Conservation (phyloP, 495 filamentous ascomycete species). For the Lichenothelia convexa region DNA sequence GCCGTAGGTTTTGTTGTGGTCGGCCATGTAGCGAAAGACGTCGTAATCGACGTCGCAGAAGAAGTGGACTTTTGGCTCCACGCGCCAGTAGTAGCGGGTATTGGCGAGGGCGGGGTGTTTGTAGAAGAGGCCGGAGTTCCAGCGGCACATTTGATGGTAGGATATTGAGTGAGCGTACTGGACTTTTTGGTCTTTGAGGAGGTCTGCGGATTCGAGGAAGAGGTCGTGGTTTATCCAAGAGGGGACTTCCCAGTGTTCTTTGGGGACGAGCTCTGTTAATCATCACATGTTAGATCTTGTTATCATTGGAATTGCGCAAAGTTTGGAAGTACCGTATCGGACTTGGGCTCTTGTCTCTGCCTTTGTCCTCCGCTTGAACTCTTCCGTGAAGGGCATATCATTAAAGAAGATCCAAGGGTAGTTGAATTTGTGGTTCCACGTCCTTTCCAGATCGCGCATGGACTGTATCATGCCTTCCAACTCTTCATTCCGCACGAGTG, state of each 20-base stretch:
- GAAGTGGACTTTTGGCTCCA: conserved; percentile 97
- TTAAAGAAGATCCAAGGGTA: conserved; percentile 99
- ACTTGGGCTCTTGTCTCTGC: conserved; percentile 69
- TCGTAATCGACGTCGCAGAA: conserved; percentile 99
- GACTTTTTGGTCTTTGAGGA: conserved; percentile 66
- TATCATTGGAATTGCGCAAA: not conserved
- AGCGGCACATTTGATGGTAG: conserved; percentile 98
- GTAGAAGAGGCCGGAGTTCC: conserved; percentile 97
- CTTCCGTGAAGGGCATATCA: conserved; percentile 74
- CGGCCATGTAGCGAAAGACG: conserved; percentile 94
- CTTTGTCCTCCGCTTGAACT: conserved; percentile 70
- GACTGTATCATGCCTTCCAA: conserved; percentile 61
- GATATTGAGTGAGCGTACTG: conserved; percentile 77
- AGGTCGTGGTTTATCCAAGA: conserved; percentile 81
- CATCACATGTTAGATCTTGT: conserved; percentile 8
- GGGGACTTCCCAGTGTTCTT: conserved; percentile 86
- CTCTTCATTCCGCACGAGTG: conserved; percentile 88
- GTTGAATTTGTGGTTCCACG: conserved; percentile 98
- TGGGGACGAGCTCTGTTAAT: conserved; percentile 57
- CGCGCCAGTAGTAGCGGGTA: conserved; percentile 92
- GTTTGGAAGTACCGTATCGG: conserved; percentile 48
- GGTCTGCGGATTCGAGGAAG: conserved; percentile 63
- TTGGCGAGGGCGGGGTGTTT: conserved; percentile 75
- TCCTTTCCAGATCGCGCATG: conserved; percentile 81
- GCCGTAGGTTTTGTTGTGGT: conserved; percentile 95